Evolutionary conservation across 169 alveolate genomes (phyloP).

Genomic region (Eimeria praecox): DNA sequence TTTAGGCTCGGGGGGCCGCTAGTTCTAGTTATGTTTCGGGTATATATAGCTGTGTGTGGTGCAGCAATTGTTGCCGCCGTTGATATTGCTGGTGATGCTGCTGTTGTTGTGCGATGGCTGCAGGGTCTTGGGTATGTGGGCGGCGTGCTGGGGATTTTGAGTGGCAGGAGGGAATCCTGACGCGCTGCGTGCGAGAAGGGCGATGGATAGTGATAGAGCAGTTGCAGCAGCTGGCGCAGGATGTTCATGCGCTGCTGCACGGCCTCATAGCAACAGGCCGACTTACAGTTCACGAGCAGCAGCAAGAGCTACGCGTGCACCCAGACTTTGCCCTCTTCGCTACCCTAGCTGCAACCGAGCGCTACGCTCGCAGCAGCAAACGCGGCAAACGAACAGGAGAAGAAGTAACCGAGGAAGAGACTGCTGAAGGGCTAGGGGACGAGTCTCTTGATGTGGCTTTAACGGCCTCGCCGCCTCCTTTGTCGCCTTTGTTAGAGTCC

Average conservation of each 20-base stretch:
- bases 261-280: slow-evolving; percentile 53
- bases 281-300: slow-evolving; percentile 74
- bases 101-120: background rate
- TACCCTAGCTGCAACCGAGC: slow-evolving; percentile 48
- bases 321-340: slow-evolving; percentile 77
- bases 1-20: background rate
- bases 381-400: slow-evolving; percentile 19
- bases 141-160: slow-evolving; percentile 70
- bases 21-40: background rate
- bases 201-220: slow-evolving; percentile 79
- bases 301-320: slow-evolving; percentile 59
- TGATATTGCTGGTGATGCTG: background rate
- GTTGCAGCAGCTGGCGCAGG: slow-evolving; percentile 69
- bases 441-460: slow-evolving; percentile 45
- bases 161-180: slow-evolving; percentile 79
- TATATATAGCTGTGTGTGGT: background rate
- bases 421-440: background rate
- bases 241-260: slow-evolving; percentile 74
- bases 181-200: slow-evolving; percentile 79
- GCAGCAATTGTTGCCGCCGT: background rate
- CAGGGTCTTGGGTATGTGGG: slow-evolving; percentile 82
- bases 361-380: background rate
- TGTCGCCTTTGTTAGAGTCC: slow-evolving; percentile 68
- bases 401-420: background rate
- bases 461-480: slow-evolving; percentile 48